Evolutionary conservation across 2,329 filamentous ascomycete genomes (phyloP).

Genomic region (Sclerotinia glacialis): DNA sequence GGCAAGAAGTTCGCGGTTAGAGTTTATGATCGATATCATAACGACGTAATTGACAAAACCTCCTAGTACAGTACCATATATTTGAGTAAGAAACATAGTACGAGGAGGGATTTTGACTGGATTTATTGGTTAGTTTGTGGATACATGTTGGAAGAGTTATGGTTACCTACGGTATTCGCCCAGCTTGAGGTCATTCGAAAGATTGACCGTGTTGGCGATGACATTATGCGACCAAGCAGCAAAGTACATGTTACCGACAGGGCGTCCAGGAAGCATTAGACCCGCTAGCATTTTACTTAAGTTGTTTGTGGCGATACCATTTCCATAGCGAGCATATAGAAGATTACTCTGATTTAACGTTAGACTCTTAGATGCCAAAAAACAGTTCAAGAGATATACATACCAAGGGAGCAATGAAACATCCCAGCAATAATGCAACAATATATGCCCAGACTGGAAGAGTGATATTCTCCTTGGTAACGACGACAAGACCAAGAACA

Average conservation of each 20-base stretch:
- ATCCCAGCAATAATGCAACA: slow-evolving; percentile 41
- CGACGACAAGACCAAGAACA: slow-evolving; percentile 45
- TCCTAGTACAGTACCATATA: slow-evolving; percentile 45
- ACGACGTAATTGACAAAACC: slow-evolving; percentile 48
- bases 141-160: neutral
- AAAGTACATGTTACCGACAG: slow-evolving; percentile 48
- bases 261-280: slow-evolving; percentile 45
- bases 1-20: slow-evolving; percentile 44
- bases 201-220: slow-evolving; percentile 49
- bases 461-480: slow-evolving; percentile 42
- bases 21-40: slow-evolving; percentile 46
- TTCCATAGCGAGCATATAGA: slow-evolving; percentile 53
- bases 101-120: slow-evolving; percentile 49
- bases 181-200: slow-evolving; percentile 55
- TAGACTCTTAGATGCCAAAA: slow-evolving; percentile 19
- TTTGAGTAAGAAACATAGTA: slow-evolving; percentile 47
- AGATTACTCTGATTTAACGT: slow-evolving; percentile 46
- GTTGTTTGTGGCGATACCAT: slow-evolving; percentile 58
- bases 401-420: slow-evolving; percentile 50
- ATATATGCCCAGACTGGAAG: slow-evolving; percentile 47
- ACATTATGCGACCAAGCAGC: slow-evolving; percentile 58
- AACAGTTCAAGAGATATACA: slow-evolving; percentile 24
- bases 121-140: slow-evolving; percentile 28
- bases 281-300: slow-evolving; percentile 53
- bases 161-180: slow-evolving; percentile 52